A percentile compares a stretch with the other conserved stretches of the same genome.
Conservation (phyloP, 2,329 filamentous ascomycete genomes). For the Ophiognomonia clavigignenti-juglandacearum region DNA sequence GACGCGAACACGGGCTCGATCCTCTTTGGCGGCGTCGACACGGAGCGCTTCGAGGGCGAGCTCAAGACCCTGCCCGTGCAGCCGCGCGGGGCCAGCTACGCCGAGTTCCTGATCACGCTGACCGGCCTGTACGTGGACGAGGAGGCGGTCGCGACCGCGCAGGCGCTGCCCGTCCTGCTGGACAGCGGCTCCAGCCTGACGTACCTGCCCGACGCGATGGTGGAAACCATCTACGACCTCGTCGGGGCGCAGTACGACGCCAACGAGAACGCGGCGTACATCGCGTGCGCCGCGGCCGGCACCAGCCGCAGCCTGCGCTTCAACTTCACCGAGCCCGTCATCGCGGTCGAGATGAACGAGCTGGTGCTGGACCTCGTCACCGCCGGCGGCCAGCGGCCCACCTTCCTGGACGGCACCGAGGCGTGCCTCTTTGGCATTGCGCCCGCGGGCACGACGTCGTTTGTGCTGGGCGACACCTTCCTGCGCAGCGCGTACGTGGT, state of each 20-base stretch:
- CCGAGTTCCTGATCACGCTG: constrained; percentile 65
- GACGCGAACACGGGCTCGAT: constrained; percentile 61
- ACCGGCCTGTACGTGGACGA: constrained; percentile 49
- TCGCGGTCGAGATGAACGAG: constrained; percentile 54
- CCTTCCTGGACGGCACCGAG: constrained; percentile 46
- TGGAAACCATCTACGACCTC: constrained; percentile 48
- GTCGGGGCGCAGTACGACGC: constrained; percentile 56
- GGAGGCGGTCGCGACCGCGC: constrained; percentile 36
- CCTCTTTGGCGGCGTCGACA: constrained; percentile 72
- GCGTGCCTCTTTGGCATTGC: constrained; percentile 66
- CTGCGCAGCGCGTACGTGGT: constrained; percentile 71
- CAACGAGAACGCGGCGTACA: constrained; percentile 50
- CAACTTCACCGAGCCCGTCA: constrained; percentile 47
- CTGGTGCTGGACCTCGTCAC: constrained; percentile 51
- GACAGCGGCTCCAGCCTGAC: constrained; percentile 67
- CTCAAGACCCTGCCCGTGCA: constrained; percentile 66
- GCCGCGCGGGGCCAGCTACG: constrained; percentile 42
- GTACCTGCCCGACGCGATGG: constrained; percentile 57
- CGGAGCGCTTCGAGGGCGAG: constrained; percentile 55
- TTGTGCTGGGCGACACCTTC: constrained; percentile 70
- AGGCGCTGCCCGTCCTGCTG: constrained; percentile 60
- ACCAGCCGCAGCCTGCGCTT: constrained; percentile 42
- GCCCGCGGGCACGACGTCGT: constrained; percentile 49
- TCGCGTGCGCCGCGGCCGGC: constrained; percentile 50
- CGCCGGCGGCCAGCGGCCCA: constrained; percentile 40